Conservation (phyloP, 805 yeast genomes). For the Metschnikowia noctiluminum region DNA sequence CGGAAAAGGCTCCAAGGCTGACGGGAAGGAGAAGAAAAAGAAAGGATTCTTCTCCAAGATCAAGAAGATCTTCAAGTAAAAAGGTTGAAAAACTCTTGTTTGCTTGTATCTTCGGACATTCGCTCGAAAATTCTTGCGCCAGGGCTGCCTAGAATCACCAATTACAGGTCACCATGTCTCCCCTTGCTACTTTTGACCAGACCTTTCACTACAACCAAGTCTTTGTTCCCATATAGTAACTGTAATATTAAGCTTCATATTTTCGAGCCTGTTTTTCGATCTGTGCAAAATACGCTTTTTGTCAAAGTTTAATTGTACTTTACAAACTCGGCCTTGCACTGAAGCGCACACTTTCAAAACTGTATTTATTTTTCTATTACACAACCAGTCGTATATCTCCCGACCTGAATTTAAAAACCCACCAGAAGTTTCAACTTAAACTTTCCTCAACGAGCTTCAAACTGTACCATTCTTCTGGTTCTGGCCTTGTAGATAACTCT, state of each 20-base stretch:
- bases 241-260: constrained; percentile 7
- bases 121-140: constrained; percentile 1
- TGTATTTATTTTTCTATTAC: constrained; percentile 9
- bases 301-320: too few species aligned
- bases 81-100: constrained; percentile 5
- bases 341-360: too few species aligned
- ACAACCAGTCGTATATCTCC: constrained; percentile 3
- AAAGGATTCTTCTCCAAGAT: constrained; percentile 41
- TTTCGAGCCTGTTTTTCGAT: not conserved
- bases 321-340: too few species aligned
- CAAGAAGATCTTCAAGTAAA: constrained; percentile 36
- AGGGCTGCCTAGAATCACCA: constrained; percentile 5
- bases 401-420: not conserved
- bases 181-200: constrained; percentile 2
- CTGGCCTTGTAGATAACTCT: constrained; percentile 96
- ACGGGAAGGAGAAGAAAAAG: constrained; percentile 30
- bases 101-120: constrained; percentile 1
- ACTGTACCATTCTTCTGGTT: constrained; percentile 88
- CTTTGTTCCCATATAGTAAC: constrained; percentile 5
- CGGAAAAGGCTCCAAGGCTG: constrained; percentile 12
- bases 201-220: constrained; percentile 1
- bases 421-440: not conserved
- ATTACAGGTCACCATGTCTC: not conserved
- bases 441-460: constrained; percentile 34
- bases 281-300: not conserved